These are phyloP conservation scores for Tricholoma hemisulphureum DNA, from an alignment of 768 basidiomycete species.

Conservation along the genomic window DNA sequence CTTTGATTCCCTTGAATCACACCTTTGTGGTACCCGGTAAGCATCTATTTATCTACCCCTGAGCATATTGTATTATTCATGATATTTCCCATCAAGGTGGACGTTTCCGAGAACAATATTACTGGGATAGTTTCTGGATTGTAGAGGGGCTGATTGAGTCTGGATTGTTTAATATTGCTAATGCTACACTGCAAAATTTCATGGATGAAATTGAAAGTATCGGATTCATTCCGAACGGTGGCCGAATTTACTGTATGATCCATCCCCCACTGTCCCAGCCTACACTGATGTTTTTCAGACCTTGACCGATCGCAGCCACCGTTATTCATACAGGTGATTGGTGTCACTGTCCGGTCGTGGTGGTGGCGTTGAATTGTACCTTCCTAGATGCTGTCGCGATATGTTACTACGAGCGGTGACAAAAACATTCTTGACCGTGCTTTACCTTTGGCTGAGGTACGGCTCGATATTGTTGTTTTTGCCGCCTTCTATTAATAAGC, in stretches of 20 bases:
- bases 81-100: conserved; percentile 35
- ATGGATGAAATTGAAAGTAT: conserved; percentile 86
- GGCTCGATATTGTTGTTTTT: conserved; percentile 7
- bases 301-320: conserved; percentile 92
- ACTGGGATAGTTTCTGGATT: conserved; percentile 80
- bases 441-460: conserved; percentile 79
- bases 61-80: not conserved
- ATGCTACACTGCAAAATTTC: conserved; percentile 84
- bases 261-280: conserved; percentile 11
- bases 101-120: conserved; percentile 83
- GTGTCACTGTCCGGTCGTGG: not conserved
- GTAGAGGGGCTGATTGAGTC: conserved; percentile 83
- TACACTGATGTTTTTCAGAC: conserved; percentile 41
- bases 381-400: conserved; percentile 82
- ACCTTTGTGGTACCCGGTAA: conserved; percentile 89
- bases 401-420: conserved; percentile 72
- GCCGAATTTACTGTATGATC: conserved; percentile 76
- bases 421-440: conserved; percentile 72
- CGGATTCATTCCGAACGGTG: conserved; percentile 95
- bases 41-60: conserved; percentile 7
- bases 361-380: not conserved
- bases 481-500: not conserved
- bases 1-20: conserved; percentile 86
- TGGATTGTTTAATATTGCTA: conserved; percentile 68
- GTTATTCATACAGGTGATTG: conserved; percentile 71